Evolutionary conservation across 371 early-diverging fungal species (phyloP), one percentile per base, ranked within the genome.

Genomic region (Mortierella sp.): DNA sequence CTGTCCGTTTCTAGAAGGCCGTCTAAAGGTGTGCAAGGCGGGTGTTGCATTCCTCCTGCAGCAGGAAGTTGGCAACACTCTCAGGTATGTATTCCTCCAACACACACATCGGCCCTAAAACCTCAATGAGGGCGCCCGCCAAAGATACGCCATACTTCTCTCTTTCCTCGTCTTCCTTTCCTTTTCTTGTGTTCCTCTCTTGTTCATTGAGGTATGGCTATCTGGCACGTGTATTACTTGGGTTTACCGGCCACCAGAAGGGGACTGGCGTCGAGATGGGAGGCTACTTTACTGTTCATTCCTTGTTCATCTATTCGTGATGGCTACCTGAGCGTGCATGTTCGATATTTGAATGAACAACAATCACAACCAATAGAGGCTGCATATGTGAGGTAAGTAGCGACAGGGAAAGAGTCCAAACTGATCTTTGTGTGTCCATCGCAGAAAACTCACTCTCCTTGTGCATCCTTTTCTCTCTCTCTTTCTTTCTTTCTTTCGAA

Each of bases 1-100:
- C 44, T 44, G 44, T 44, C 44, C 44, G 44, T 19, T 44, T 44
- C 44, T 17, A 44, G n/a, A 44, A n/a, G 13, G 44, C 44, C 44
- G 44, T 44, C 44, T 44, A 17, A 44, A 44, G 44, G 44, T 44
- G 44, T 44, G 44, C 44, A n/a, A 5, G 44, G 7, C 44, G 5
- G 44, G 44, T 44, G 44, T 44, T 44, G 44, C 44, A 44, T 44
- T 44, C 44, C 44, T 44, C 44, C 44, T 44, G 44, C 44, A 44
- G 7, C 44, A 44, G 44, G 44, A 44, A 44, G 44, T n/a, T 44
- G 44, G 44, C 7, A 44, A 44, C 19, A 17, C 44, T 19, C 44
- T 5, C 44, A 44, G 44, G n/a, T 44, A 44, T 19, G 44, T 44
- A 44, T 44, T 44, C 44, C 44, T 44, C 44, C 44, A 44, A 12